These are phyloP conservation scores for Trichoderma erinaceum DNA, from an alignment of 495 filamentous ascomycete genomes.

Conservation along the genomic window DNA sequence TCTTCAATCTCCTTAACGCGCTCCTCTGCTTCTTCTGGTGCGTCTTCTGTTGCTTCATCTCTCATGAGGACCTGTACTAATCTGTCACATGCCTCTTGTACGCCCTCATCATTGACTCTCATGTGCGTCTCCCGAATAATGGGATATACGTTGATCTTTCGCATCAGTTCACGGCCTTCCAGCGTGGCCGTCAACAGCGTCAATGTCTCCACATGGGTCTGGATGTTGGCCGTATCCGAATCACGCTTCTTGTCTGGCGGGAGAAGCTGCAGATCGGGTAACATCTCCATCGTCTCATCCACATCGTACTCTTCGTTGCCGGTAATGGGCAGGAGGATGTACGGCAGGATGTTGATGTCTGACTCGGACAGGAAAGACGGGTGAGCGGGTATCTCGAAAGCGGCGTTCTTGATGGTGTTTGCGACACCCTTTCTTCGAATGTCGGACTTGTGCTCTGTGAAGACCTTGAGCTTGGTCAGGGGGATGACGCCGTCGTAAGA, in stretches of 20 bases:
- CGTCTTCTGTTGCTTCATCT: slow-evolving; percentile 56
- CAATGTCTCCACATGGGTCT: slow-evolving; percentile 83
- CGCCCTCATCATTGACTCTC: slow-evolving; percentile 68
- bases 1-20: not conserved
- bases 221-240: slow-evolving; percentile 62
- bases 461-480: slow-evolving; percentile 80
- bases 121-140: slow-evolving; percentile 83
- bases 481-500: slow-evolving; percentile 75
- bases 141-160: slow-evolving; percentile 75
- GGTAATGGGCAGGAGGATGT: slow-evolving; percentile 66
- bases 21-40: slow-evolving; percentile 63
- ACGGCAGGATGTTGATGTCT: slow-evolving; percentile 74
- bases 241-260: slow-evolving; percentile 84
- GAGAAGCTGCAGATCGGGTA: slow-evolving; percentile 79
- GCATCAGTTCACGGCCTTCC: slow-evolving; percentile 65
- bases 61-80: slow-evolving; percentile 89
- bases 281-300: slow-evolving; percentile 72
- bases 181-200: slow-evolving; percentile 74
- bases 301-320: slow-evolving; percentile 58
- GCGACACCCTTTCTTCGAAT: slow-evolving; percentile 84
- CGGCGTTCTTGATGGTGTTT: slow-evolving; percentile 83
- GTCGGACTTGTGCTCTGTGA: slow-evolving; percentile 77
- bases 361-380: slow-evolving; percentile 59
- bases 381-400: slow-evolving; percentile 66
- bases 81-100: slow-evolving; percentile 80